Percentiles rank a stretch among this genome's conserved stretches.
These are phyloP conservation scores for Phytophthora ramorum DNA, from an alignment of 352 stramenopile species.

Conservation along the genomic window DNA sequence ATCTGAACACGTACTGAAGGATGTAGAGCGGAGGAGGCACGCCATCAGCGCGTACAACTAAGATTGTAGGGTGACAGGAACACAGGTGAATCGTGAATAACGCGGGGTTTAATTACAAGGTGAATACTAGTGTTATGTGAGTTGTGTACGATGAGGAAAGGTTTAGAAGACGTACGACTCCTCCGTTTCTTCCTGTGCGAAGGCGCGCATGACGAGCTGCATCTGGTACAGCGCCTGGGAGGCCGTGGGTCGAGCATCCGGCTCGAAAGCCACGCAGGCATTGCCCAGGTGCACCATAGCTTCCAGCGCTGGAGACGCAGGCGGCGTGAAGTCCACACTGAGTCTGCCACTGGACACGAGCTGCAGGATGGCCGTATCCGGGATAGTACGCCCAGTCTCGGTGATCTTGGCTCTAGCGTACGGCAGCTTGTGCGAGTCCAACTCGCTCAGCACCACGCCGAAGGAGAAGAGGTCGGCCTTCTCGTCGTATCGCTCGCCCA, in stretches of 20 bases:
- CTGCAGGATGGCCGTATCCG: conserved; percentile 40
- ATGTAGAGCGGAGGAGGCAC: conserved; percentile 7
- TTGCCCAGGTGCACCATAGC: conserved; percentile 44
- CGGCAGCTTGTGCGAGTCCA: conserved; percentile 42
- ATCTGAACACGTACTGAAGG: background rate
- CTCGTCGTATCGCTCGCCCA: conserved; percentile 43
- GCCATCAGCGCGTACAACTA: conserved; percentile 28
- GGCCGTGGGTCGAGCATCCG: conserved; percentile 57
- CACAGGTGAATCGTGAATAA: conserved; percentile 8
- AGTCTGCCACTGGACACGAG: conserved; percentile 39
- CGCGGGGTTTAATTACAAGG: conserved; percentile 34
- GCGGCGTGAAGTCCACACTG: conserved; percentile 35
- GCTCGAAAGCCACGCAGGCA: conserved; percentile 59
- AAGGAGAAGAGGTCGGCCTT: conserved; percentile 46
- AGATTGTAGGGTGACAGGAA: conserved; percentile 23
- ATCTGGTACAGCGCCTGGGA: conserved; percentile 63
- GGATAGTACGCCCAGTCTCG: conserved; percentile 35
- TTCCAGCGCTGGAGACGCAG: conserved; percentile 32
- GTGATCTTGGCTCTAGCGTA: conserved; percentile 41
- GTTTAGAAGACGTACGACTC: conserved; percentile 33
- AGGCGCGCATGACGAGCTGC: conserved; percentile 46
- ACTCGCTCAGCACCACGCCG: conserved; percentile 38
- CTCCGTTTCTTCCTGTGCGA: conserved; percentile 43
- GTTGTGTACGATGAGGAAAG: conserved; percentile 2
- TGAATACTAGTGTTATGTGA: conserved; percentile 23